Conservation (phyloP, 2,329 filamentous ascomycete species). For the Myriosclerotinia duriaeana region DNA sequence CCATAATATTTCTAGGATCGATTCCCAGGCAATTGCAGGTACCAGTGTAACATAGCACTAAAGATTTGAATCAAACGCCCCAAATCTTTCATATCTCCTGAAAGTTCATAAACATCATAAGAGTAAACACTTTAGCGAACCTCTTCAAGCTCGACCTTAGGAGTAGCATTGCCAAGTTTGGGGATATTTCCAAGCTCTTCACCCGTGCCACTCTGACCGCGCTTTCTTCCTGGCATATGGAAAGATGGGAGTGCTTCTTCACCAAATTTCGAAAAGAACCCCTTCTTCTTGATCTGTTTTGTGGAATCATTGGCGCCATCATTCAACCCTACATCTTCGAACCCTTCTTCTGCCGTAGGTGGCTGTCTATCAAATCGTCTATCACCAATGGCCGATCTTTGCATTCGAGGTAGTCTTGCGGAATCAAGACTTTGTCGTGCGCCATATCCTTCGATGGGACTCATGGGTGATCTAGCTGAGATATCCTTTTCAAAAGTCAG, state of each 20-base stretch:
- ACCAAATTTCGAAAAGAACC: constrained; percentile 79
- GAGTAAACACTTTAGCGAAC: constrained; percentile 39
- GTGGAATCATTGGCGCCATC: constrained; percentile 63
- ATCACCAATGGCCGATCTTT: constrained; percentile 59
- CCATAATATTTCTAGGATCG: constrained; percentile 17
- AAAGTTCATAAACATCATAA: background rate
- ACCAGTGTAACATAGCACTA: constrained; percentile 20
- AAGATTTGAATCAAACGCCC: constrained; percentile 17
- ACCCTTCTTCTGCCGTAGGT: constrained; percentile 73
- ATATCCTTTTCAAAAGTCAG: constrained; percentile 67
- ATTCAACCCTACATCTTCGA: constrained; percentile 85
- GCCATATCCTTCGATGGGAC: constrained; percentile 53
- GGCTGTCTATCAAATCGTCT: constrained; percentile 58
- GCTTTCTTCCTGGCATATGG: constrained; percentile 72
- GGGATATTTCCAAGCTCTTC: constrained; percentile 67
- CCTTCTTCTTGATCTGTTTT: constrained; percentile 60
- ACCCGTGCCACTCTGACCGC: constrained; percentile 67
- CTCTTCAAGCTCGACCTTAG: constrained; percentile 31
- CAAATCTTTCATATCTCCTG: constrained; percentile 7
- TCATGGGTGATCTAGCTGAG: constrained; percentile 77
- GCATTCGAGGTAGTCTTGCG: constrained; percentile 60
- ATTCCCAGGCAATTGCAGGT: constrained; percentile 25
- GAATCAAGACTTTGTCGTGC: constrained; percentile 81
- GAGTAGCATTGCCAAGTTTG: constrained; percentile 29
- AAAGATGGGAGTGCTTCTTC: constrained; percentile 47